Percentiles rank a stretch among this genome's conserved stretches.
These are phyloP conservation scores for Boletales sp. DNA, from an alignment of 768 basidiomycete species.

Conservation along the genomic window DNA sequence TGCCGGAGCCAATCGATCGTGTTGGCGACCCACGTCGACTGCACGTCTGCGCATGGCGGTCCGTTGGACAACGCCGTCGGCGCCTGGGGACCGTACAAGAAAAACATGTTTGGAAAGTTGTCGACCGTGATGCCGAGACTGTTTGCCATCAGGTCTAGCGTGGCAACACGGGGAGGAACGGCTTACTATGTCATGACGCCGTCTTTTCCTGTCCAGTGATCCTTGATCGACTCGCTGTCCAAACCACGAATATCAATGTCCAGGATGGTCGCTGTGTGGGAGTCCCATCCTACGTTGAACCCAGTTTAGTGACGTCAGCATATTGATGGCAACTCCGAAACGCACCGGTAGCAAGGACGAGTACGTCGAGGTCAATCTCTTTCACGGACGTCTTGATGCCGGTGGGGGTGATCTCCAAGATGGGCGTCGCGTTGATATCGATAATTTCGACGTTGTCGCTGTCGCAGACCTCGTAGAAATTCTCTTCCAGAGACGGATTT, in stretches of 20 bases:
- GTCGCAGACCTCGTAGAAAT: slow-evolving; percentile 10
- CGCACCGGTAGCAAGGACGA: slow-evolving; percentile 12
- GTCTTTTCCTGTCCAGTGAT: slow-evolving; percentile 8
- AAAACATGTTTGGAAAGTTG: slow-evolving; percentile 9
- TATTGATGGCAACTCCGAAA: no score
- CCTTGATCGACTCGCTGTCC: slow-evolving; percentile 2
- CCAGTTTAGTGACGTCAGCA: no score
- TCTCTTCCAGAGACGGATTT: slow-evolving; percentile 1
- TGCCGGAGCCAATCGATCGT: slow-evolving; percentile 1
- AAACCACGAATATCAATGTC: slow-evolving; percentile 8
- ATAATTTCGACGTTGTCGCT: slow-evolving; percentile 8
- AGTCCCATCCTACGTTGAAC: slow-evolving; percentile 1
- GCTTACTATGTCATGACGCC: slow-evolving; percentile 6
- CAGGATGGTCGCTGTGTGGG: slow-evolving; percentile 1
- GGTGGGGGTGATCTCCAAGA: slow-evolving; percentile 4
- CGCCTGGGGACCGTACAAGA: slow-evolving; percentile 4
- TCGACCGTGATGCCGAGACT: slow-evolving; percentile 4
- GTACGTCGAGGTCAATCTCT: slow-evolving; percentile 6
- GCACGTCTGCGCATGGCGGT: slow-evolving; percentile 1
- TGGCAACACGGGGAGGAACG: no score
- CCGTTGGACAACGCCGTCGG: slow-evolving; percentile 8
- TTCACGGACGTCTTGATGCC: slow-evolving; percentile 2
- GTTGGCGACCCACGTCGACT: slow-evolving; percentile 2
- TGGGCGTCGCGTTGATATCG: slow-evolving; percentile 8
- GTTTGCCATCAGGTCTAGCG: no score